These are phyloP conservation scores for Glycine soja DNA, from an alignment of 306 rosid species.

Conservation along the genomic window DNA sequence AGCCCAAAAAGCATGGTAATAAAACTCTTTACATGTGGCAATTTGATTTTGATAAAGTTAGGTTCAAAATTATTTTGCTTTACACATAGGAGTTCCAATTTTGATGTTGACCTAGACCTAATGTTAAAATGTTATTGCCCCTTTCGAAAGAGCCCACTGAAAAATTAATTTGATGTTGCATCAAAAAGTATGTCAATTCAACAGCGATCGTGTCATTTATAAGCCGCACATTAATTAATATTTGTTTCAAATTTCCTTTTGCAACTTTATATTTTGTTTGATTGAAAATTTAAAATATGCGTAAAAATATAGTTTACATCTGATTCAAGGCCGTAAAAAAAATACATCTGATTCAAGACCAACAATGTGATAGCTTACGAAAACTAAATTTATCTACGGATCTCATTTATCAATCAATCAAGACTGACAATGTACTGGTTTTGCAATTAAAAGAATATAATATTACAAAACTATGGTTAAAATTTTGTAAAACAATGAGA, in stretches of 20 bases:
- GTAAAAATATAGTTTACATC: neutral
- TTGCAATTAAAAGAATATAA: neutral
- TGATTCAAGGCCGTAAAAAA: too few species aligned
- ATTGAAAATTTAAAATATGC: neutral
- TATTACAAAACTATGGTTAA: neutral
- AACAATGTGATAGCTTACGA: neutral
- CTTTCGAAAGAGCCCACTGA: conserved; percentile 18
- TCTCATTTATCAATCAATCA: neutral
- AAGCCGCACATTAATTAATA: neutral
- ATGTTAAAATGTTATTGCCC: conserved; percentile 23
- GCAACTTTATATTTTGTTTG: neutral
- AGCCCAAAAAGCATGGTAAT: conserved; percentile 23
- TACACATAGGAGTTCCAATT: conserved; percentile 53
- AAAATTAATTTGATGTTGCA: conserved; percentile 21
- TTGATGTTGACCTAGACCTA: conserved; percentile 63
- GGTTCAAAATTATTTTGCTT: conserved; percentile 41
- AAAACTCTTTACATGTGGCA: conserved; percentile 39
- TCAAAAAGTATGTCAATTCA: conserved; percentile 24
- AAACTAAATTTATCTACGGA: neutral
- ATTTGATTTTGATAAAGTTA: conserved; percentile 32
- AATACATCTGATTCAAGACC: neutral
- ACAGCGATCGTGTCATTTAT: neutral
- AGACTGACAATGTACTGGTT: neutral
- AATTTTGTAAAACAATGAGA: too few species aligned
- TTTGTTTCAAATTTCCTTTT: neutral